Conservation (phyloP, 129 eudicot genomes). For the Rutidosis leptorrhynchoides region DNA sequence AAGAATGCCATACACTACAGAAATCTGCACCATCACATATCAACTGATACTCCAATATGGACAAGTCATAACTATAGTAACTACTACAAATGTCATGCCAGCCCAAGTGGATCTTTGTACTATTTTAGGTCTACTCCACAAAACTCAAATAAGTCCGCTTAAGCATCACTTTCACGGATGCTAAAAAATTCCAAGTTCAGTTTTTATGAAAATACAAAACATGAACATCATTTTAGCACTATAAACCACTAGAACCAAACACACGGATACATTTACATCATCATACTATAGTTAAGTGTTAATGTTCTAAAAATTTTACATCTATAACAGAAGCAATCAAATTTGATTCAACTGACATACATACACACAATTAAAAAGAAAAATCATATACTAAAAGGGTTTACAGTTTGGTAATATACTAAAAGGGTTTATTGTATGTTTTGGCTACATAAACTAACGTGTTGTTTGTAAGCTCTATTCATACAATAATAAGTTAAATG, state of each 20-base stretch:
- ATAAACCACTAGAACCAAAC: constrained; percentile 17
- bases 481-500: no score
- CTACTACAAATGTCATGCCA: neutral
- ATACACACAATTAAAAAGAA: neutral
- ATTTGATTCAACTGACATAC: neutral
- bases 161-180: neutral
- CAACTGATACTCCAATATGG: neutral
- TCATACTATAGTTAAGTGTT: neutral
- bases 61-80: neutral
- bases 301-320: no score
- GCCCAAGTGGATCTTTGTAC: neutral
- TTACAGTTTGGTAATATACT: no score
- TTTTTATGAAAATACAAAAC: constrained; percentile 1
- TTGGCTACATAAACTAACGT: no score
- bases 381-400: no score
- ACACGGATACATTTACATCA: neutral
- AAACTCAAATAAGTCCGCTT: neutral
- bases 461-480: no score
- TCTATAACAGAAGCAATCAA: no score
- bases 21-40: neutral
- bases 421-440: no score
- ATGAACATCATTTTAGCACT: neutral
- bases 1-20: neutral
- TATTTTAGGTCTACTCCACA: neutral
- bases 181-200: neutral